These are phyloP conservation scores for Hsuehochloa calcarea DNA, from an alignment of 176 grass and related monocot genomes.

Conservation along the genomic window DNA sequence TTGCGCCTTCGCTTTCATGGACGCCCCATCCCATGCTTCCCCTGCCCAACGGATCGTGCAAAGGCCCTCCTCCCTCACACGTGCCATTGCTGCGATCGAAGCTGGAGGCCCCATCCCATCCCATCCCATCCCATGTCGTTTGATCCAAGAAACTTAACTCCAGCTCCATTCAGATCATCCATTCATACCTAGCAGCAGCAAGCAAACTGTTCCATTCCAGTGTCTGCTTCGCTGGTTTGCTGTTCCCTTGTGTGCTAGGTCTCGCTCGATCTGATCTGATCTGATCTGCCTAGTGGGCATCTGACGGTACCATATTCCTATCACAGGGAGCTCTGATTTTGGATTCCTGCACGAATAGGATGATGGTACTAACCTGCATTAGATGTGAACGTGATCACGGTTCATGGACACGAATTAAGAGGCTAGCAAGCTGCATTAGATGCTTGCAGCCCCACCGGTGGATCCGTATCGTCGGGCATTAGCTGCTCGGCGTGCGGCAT, in stretches of 20 bases:
- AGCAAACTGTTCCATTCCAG: too few relatives aligned
- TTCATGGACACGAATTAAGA: too few relatives aligned
- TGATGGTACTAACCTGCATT: too few relatives aligned
- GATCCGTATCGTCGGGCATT: background rate
- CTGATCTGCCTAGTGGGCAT: background rate
- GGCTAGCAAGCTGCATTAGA: background rate
- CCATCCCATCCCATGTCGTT: background rate
- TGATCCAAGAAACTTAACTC: background rate
- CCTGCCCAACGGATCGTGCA: background rate
- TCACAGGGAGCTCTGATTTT: too few relatives aligned
- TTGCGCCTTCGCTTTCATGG: background rate
- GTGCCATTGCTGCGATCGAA: background rate
- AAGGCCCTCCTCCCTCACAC: background rate
- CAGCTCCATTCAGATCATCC: background rate
- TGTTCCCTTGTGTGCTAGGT: background rate
- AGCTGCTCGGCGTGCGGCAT: background rate
- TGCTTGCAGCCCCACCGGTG: too few relatives aligned
- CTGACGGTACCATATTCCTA: too few relatives aligned
- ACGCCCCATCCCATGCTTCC: background rate
- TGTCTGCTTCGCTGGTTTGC: background rate
- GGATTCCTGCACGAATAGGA: too few relatives aligned
- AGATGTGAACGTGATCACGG: background rate
- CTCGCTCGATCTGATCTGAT: background rate
- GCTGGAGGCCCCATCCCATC: background rate
- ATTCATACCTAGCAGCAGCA: background rate